phyloP scores from a whole-genome alignment of 371 early-diverging fungal genomes.

The Mycotypha africana region DNA sequence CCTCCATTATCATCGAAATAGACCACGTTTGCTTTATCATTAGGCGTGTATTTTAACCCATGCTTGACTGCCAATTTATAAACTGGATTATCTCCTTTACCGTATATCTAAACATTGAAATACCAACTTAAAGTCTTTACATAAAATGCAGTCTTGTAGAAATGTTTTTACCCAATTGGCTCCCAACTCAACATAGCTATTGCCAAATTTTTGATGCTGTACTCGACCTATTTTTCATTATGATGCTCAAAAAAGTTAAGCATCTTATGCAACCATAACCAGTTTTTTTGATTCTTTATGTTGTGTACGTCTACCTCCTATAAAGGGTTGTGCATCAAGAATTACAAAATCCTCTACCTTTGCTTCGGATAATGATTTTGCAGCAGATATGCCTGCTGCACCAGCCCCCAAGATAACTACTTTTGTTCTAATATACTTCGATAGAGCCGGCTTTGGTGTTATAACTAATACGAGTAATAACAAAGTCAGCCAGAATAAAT shows the following conservation, averaged over 20 bases:
- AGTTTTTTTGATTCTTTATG: too few relatives aligned
- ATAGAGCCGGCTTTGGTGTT: too few relatives aligned
- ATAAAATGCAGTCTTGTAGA: too few relatives aligned
- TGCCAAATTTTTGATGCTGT: constrained; percentile 27
- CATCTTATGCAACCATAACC: too few relatives aligned
- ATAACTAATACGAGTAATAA: too few relatives aligned
- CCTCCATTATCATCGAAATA: constrained; percentile 31
- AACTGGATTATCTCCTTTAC: constrained; percentile 41
- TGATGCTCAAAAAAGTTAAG: not conserved
- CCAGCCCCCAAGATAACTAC: constrained; percentile 43
- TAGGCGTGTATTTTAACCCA: constrained; percentile 30
- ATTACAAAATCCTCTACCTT: constrained; percentile 30
- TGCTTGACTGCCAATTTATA: constrained; percentile 25
- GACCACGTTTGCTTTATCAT: constrained; percentile 31
- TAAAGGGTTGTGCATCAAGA: constrained; percentile 31
- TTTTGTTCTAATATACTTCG: constrained; percentile 23
- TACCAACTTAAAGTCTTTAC: not conserved
- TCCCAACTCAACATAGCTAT: constrained; percentile 32
- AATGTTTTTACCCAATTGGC: constrained; percentile 39
- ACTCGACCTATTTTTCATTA: constrained; percentile 25
- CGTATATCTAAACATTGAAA: constrained; percentile 28
- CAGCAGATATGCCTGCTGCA: constrained; percentile 39
- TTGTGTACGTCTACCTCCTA: constrained; percentile 32
- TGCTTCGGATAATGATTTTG: constrained; percentile 12
- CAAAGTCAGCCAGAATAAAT: too few relatives aligned